Base-by-base conservation (phyloP, 768 basidiomycete species). In the Filobasidium floriforme region DNA sequence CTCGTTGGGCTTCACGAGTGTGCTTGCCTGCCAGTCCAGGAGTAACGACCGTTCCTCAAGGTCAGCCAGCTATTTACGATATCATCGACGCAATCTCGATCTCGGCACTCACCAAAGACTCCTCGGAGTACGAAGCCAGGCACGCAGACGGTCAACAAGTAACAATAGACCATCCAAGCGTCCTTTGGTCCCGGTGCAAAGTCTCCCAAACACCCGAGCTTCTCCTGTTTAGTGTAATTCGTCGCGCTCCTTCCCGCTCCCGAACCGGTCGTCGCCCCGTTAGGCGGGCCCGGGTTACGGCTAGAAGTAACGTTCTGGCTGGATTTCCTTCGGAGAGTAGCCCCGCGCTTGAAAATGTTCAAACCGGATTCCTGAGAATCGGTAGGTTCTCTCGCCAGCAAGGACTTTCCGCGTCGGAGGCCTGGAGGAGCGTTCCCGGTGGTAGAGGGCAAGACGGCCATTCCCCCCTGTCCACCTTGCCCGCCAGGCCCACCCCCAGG, bases 121-220 rank as follows among this genome's bases (percentile, higher is more conserved):
- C 80, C 83, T 66, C 96, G 83, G 24, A 97, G 68, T 66, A 89
- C 73, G 63, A 78, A 85, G 1, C 85, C 80, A 1, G 96, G 96
- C n/a, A 94, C 81, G 72, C 87, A 87, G 72, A 83, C 84, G 7
- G 96, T 99, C 61, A 96, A 68, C 69, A 92, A 72, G 77, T 86
- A 87, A 79, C 89, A 96, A 79, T 92, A 99, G 67, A 89, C 85
- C 87, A 96, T 94, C 92, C 92, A 98, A 28, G 87, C 85, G 60
- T 92, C 88, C 70, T 92, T 87, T 15, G 94, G 94, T 14, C 93
- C 92, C 46, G 92, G 91, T 0, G 83, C 85, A 66, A 87, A 86
- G 66, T 87, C 86, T 60, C 85, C 86, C 73, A 89, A 84, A 69
- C 75, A 79, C 10, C 77, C 77, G 40, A 70, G 69, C 49, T 72